These are phyloP conservation scores for Calonectria hongkongensis DNA, from an alignment of 2,329 filamentous ascomycete genomes.

Conservation along the genomic window DNA sequence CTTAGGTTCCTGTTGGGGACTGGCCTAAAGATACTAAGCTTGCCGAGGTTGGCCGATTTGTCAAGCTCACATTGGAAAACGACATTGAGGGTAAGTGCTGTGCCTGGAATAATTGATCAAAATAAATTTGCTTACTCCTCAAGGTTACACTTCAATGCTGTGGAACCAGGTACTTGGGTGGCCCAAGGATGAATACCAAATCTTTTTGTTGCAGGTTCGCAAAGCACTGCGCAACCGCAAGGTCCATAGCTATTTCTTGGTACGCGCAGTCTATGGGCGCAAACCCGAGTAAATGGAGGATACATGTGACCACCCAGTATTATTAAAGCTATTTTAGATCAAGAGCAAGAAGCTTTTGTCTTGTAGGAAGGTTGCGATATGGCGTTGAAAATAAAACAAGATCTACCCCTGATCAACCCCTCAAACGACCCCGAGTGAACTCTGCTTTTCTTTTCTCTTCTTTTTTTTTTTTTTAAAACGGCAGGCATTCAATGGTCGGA, in stretches of 20 bases:
- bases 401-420: no score
- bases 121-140: fast-evolving
- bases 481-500: no score
- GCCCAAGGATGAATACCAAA: constrained; percentile 48
- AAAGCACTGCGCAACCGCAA: constrained; percentile 44
- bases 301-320: no score
- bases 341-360: no score
- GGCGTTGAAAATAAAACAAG: no score
- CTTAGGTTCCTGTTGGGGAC: constrained; percentile 28
- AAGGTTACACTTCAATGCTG: constrained; percentile 47
- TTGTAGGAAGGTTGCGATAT: no score
- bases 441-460: no score
- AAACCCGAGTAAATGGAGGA: constrained; percentile 31
- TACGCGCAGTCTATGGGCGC: constrained; percentile 48
- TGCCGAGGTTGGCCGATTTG: constrained; percentile 37
- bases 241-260: constrained; percentile 46
- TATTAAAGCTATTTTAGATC: no score
- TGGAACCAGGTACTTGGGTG: constrained; percentile 49
- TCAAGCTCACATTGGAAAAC: neutral
- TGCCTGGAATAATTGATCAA: fast-evolving
- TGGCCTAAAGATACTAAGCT: constrained; percentile 41
- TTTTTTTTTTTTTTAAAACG: no score
- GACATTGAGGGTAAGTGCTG: neutral
- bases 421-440: no score
- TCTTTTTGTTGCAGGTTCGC: constrained; percentile 47